phyloP scores from a whole-genome alignment of 2,329 filamentous ascomycete genomes.

The Pestalotiopsis sp. region DNA sequence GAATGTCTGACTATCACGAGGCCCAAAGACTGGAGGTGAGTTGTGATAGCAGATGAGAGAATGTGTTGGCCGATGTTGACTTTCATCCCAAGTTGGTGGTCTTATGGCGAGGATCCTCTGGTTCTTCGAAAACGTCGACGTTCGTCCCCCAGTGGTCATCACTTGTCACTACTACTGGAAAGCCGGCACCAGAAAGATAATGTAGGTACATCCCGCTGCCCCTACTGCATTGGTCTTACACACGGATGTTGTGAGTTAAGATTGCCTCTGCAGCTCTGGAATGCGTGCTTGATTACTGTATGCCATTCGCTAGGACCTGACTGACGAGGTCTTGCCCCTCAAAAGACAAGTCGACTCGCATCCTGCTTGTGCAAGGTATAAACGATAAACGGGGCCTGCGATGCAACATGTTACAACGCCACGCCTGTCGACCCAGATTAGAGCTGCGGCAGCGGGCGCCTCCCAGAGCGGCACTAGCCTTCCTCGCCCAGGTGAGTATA shows the following conservation, averaged over 20 bases:
- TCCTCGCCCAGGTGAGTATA: neutral
- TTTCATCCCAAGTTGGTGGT: neutral
- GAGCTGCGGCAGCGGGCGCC: neutral
- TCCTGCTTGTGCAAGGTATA: neutral
- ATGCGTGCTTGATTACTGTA: neutral
- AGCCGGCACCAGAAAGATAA: neutral
- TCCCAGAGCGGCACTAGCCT: neutral
- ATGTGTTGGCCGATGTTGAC: neutral
- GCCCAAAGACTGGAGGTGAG: neutral
- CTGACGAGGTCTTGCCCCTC: neutral
- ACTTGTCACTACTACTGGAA: neutral
- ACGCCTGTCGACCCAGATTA: neutral
- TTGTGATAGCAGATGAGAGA: neutral
- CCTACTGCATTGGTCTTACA: neutral
- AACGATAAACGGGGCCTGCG: neutral
- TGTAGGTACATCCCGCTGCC: neutral
- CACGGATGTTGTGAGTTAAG: neutral
- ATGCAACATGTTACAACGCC: neutral
- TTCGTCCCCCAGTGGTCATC: neutral
- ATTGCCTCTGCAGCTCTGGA: conserved; percentile 1
- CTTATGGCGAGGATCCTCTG: neutral
- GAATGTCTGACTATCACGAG: neutral
- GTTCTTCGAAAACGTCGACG: neutral
- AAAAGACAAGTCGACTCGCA: neutral
- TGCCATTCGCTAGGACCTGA: neutral